phyloP scores from a whole-genome alignment of 1,139 yeast genomes.

The Pichia sp. region DNA sequence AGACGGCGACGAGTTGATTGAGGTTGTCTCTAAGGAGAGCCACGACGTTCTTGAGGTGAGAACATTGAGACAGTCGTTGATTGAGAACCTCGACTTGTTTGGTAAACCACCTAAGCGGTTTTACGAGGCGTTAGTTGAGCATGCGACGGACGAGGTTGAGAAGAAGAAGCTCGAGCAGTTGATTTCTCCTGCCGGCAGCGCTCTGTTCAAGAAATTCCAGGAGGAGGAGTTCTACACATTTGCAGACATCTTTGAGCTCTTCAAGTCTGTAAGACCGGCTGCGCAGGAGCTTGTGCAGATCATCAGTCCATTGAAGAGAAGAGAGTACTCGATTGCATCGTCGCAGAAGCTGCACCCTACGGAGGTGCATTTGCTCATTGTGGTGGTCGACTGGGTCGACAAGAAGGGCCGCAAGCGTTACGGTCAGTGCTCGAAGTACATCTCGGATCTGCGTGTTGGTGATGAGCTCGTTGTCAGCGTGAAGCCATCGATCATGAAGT shows the following conservation, averaged over 20 bases:
- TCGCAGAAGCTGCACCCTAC: slow-evolving; percentile 90
- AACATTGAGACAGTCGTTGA: slow-evolving; percentile 75
- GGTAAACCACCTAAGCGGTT: slow-evolving; percentile 97
- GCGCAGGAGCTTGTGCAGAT: slow-evolving; percentile 65
- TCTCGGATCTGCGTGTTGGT: slow-evolving; percentile 75
- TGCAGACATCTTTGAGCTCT: slow-evolving; percentile 76
- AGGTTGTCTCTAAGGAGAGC: slow-evolving; percentile 69
- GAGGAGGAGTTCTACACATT: slow-evolving; percentile 80
- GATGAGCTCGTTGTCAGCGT: slow-evolving; percentile 92
- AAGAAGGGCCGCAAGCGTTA: slow-evolving; percentile 78
- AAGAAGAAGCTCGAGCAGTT: slow-evolving; percentile 57
- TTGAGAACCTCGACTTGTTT: slow-evolving; percentile 78
- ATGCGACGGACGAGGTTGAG: slow-evolving; percentile 67
- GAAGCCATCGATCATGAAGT: slow-evolving; percentile 95
- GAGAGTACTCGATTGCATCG: slow-evolving; percentile 98
- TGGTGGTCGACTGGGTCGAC: slow-evolving; percentile 96
- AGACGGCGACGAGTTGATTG: slow-evolving; percentile 62
- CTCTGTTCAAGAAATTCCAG: slow-evolving; percentile 76
- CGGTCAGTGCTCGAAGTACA: slow-evolving; percentile 92
- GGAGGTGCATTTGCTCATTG: slow-evolving; percentile 86
- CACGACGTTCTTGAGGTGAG: slow-evolving; percentile 58
- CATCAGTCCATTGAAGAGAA: slow-evolving; percentile 85
- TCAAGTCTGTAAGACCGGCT: slow-evolving; percentile 79
- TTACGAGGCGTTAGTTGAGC: slow-evolving; percentile 75
- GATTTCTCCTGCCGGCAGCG: slow-evolving; percentile 79